These are phyloP conservation scores for Sordariomycetes sp. DNA, from an alignment of 2,329 filamentous ascomycete species.

Conservation along the genomic window DNA sequence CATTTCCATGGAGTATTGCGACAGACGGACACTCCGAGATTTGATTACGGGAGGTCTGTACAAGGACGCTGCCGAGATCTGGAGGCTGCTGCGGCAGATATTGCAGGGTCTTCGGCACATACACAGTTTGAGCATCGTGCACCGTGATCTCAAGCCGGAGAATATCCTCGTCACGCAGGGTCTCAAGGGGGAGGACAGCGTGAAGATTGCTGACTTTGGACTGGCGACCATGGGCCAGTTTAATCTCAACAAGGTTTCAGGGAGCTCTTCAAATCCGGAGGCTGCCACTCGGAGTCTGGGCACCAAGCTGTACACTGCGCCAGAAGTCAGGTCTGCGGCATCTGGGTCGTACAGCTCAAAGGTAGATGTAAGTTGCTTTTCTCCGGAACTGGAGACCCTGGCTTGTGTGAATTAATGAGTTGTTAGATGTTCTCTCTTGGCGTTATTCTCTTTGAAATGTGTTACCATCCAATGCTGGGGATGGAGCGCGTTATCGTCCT, in stretches of 20 bases:
- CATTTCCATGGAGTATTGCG: slow-evolving; percentile 98
- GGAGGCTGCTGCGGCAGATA: slow-evolving; percentile 84
- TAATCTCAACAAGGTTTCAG: slow-evolving; percentile 38
- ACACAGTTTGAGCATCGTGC: slow-evolving; percentile 81
- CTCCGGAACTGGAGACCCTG: background rate
- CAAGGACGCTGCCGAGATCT: slow-evolving; percentile 64
- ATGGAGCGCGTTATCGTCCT: slow-evolving; percentile 55
- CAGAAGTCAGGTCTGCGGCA: slow-evolving; percentile 69
- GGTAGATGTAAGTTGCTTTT: slow-evolving; percentile 56
- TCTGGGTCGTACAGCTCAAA: slow-evolving; percentile 78
- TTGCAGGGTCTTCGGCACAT: slow-evolving; percentile 84
- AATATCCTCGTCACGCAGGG: slow-evolving; percentile 76
- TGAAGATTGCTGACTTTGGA: slow-evolving; percentile 94
- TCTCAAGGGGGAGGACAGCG: slow-evolving; percentile 66
- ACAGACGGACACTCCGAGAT: slow-evolving; percentile 84
- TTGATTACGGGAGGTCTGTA: slow-evolving; percentile 65
- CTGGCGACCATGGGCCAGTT: slow-evolving; percentile 82
- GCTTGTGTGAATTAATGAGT: slow-evolving; percentile 8
- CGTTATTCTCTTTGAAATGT: slow-evolving; percentile 99
- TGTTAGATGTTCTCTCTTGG: slow-evolving; percentile 83
- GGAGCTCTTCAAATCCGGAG: slow-evolving; percentile 27
- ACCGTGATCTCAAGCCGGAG: slow-evolving; percentile 91
- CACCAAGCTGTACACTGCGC: slow-evolving; percentile 85
- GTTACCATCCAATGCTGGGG: slow-evolving; percentile 51
- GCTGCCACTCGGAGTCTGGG: slow-evolving; percentile 61